These are phyloP conservation scores for Hura crepitans DNA, from an alignment of 441 rosid genomes.

Conservation along the genomic window DNA sequence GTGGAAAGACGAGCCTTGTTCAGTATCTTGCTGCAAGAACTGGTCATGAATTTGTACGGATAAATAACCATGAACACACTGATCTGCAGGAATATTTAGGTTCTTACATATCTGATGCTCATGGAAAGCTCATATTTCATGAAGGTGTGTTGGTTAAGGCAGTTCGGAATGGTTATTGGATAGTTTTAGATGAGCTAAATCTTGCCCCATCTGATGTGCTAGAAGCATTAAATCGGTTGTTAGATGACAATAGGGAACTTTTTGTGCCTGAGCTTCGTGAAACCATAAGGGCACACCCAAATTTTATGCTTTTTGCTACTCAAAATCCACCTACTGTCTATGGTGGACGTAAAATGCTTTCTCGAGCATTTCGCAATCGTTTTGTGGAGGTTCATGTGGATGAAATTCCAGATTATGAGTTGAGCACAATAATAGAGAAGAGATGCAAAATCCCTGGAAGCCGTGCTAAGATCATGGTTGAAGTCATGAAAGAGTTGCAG, in stretches of 20 bases:
- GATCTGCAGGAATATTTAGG: slow-evolving; percentile 96
- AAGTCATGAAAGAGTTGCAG: slow-evolving; percentile 94
- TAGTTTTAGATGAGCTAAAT: slow-evolving; percentile 93
- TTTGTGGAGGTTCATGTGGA: slow-evolving; percentile 99
- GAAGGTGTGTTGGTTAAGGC: slow-evolving; percentile 98
- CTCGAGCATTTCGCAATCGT: slow-evolving; percentile 98
- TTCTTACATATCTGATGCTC: slow-evolving; percentile 72
- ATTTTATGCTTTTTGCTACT: slow-evolving; percentile 98
- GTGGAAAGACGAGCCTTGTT: slow-evolving; percentile 99
- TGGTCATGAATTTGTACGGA: slow-evolving; percentile 86
- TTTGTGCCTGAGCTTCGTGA: slow-evolving; percentile 85
- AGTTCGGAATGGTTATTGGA: slow-evolving; percentile 89
- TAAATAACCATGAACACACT: slow-evolving; percentile 97
- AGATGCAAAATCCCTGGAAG: slow-evolving; percentile 73
- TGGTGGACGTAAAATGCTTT: slow-evolving; percentile 98
- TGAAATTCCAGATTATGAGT: slow-evolving; percentile 90
- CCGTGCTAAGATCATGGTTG: slow-evolving; percentile 83
- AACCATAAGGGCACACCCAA: slow-evolving; percentile 78
- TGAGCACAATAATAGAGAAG: slow-evolving; percentile 60
- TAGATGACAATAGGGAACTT: slow-evolving; percentile 97
- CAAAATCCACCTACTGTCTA: slow-evolving; percentile 96
- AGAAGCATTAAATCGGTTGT: slow-evolving; percentile 90
- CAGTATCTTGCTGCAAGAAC: slow-evolving; percentile 87
- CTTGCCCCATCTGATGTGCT: slow-evolving; percentile 98
- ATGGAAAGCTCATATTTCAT: slow-evolving; percentile 88